phyloP scores from a whole-genome alignment of 129 eudicot genomes.

The Calendula officinalis region DNA sequence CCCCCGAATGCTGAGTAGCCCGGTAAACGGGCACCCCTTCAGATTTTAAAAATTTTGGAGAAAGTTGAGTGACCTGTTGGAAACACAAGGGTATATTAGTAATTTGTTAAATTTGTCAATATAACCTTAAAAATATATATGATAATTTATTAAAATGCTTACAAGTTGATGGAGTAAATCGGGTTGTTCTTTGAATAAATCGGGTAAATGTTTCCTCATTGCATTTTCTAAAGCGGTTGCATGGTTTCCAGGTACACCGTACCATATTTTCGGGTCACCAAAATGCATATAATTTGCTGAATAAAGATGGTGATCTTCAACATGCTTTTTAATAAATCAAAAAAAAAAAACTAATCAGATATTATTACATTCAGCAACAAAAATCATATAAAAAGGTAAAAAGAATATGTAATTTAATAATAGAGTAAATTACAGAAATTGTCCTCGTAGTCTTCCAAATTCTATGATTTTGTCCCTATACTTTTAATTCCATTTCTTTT shows the following conservation, averaged over 20 bases:
- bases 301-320: slow-evolving; percentile 86
- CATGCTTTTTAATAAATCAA: slow-evolving; percentile 46
- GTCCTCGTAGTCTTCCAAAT: no score
- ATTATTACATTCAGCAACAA: not conserved
- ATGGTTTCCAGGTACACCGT: slow-evolving; percentile 74
- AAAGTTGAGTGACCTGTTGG: slow-evolving; percentile 72
- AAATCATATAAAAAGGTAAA: slow-evolving; percentile 1
- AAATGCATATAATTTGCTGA: slow-evolving; percentile 74
- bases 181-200: slow-evolving; percentile 72
- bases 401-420: no score
- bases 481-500: no score
- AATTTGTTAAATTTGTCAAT: not conserved
- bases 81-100: not conserved
- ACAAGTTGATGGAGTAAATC: slow-evolving; percentile 71
- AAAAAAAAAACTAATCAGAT: slow-evolving; percentile 5
- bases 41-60: slow-evolving; percentile 60
- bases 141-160: slow-evolving; percentile 13
- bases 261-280: slow-evolving; percentile 87
- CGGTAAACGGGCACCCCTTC: slow-evolving; percentile 81
- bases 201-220: slow-evolving; percentile 78
- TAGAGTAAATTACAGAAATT: no score
- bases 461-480: no score
- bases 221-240: slow-evolving; percentile 65
- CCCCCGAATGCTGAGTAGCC: slow-evolving; percentile 61
- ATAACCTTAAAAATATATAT: not conserved